Evolutionary conservation across 177 flowering plant species (phyloP).

Genomic region (Tripterygium wilfordii): DNA sequence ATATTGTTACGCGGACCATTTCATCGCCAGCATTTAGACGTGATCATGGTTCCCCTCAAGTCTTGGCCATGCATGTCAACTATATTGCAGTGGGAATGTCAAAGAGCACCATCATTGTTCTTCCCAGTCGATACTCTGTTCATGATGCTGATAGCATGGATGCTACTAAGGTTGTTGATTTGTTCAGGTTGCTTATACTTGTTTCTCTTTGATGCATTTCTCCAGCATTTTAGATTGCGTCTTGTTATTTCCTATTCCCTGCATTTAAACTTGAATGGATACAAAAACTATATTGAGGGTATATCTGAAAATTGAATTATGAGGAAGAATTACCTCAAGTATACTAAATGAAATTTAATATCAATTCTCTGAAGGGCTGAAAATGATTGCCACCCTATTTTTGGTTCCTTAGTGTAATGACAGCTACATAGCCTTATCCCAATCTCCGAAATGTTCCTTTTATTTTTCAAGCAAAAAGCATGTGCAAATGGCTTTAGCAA

Average conservation of each 20-base stretch:
- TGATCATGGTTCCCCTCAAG: constrained; percentile 87
- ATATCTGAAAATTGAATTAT: no score
- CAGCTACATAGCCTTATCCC: no score
- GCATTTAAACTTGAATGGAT: no score
- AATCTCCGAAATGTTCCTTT: no score
- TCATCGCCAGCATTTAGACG: constrained; percentile 65
- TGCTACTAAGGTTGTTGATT: constrained; percentile 53
- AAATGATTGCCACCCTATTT: no score
- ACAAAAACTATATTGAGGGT: no score
- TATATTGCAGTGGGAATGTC: constrained; percentile 90
- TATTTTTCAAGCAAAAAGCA: no score
- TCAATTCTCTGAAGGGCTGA: no score
- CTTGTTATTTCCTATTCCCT: neutral
- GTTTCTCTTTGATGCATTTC: constrained; percentile 3
- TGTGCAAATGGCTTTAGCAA: no score
- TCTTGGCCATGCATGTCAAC: constrained; percentile 73
- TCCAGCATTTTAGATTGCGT: neutral
- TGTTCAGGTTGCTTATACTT: neutral
- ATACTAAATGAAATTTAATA: no score
- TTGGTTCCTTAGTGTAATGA: no score
- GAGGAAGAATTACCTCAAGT: no score
- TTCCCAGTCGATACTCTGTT: constrained; percentile 76
- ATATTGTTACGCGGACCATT: constrained; percentile 53
- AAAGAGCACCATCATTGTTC: constrained; percentile 61
- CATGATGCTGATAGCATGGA: constrained; percentile 73